Base-by-base conservation (phyloP, 805 yeast genomes). In the Kodamaea leandrae region DNA sequence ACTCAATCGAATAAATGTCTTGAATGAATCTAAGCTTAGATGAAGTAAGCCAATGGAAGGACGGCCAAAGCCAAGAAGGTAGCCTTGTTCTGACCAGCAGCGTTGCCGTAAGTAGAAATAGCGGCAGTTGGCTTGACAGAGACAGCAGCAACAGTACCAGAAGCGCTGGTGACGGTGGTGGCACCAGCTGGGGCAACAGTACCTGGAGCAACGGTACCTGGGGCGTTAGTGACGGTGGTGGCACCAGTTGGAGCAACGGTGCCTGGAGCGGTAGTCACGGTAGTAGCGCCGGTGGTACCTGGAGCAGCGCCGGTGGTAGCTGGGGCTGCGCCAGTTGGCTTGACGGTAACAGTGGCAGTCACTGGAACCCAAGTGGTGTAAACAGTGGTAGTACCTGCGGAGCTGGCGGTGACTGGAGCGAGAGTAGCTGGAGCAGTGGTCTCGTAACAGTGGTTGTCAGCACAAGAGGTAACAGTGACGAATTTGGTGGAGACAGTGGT, bases 281-380 rank as follows among this genome's bases (percentile, higher is more conserved):
- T 21, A 21, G 25, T 21, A 21, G 25, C 25, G 28, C 44, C 40
- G 17, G 37, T 16, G 15, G 71, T 65, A 37, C 46, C 58, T 18
- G 54, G 53, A 24, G 65, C 72, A 39, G 58, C 49, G 56, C 55
- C 21, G 14, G 21, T 25, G 21, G 21, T 21, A 27, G 32, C 34
- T 25, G 43, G 38, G 37, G 57, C 48, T 28, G 43, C 49, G 24
- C 43, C 36, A 32, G 51, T 10, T 21, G 6, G 36, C 38, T 36
- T 41, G 17, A 32, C 52, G 21, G 70, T 64, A 46, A 64, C 54
- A 41, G 72, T 12, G 12, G 3, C 14, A n/a, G 41, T 40, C 12
- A 48, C 36, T 41, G 68, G 68, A 47, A 68, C 61, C 57, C 57
- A 63, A 15, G 75, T 68, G 43, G 75, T 64, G 59, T 62, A 74